Percentiles rank a stretch among this genome's conserved stretches.
Conservation (phyloP, 495 filamentous ascomycete genomes). For the Podospora tetraspora region DNA sequence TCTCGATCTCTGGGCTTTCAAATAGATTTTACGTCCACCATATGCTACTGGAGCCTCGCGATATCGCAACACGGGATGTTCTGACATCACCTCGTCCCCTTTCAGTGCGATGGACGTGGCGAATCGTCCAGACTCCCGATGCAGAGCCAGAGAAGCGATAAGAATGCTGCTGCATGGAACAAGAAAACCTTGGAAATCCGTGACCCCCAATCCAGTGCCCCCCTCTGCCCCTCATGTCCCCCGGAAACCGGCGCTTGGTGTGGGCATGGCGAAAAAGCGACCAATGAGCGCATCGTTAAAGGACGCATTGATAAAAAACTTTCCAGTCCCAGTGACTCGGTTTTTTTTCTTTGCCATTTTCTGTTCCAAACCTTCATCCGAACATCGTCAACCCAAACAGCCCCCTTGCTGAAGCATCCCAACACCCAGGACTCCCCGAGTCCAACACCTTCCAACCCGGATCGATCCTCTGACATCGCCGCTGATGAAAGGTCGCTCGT, state of each 20-base stretch:
- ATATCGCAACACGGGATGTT: background rate
- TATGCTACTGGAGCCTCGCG: too few relatives aligned
- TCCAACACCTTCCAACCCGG: background rate
- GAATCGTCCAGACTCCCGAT: background rate
- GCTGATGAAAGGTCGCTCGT: slow-evolving; percentile 92
- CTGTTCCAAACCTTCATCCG: slow-evolving; percentile 10
- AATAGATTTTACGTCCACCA: too few relatives aligned
- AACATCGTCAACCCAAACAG: slow-evolving; percentile 9
- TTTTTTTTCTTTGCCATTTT: slow-evolving; percentile 12
- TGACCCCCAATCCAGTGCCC: background rate
- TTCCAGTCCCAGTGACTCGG: slow-evolving; percentile 16
- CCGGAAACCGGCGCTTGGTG: slow-evolving; percentile 11
- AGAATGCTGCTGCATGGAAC: background rate
- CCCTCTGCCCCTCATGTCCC: background rate
- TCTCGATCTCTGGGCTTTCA: too few relatives aligned
- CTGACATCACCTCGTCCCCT: background rate
- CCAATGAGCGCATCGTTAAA: slow-evolving; percentile 15
- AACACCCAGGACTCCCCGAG: slow-evolving; percentile 14
- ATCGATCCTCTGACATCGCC: slow-evolving; percentile 38
- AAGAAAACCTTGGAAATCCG: slow-evolving; percentile 1
- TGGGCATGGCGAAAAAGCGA: background rate
- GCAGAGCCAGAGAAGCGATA: slow-evolving; percentile 1
- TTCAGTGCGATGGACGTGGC: background rate
- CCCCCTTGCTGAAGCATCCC: background rate
- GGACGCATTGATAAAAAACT: slow-evolving; percentile 10